phyloP scores from a whole-genome alignment of 208 protist genomes.

The Lotmaria passim region DNA sequence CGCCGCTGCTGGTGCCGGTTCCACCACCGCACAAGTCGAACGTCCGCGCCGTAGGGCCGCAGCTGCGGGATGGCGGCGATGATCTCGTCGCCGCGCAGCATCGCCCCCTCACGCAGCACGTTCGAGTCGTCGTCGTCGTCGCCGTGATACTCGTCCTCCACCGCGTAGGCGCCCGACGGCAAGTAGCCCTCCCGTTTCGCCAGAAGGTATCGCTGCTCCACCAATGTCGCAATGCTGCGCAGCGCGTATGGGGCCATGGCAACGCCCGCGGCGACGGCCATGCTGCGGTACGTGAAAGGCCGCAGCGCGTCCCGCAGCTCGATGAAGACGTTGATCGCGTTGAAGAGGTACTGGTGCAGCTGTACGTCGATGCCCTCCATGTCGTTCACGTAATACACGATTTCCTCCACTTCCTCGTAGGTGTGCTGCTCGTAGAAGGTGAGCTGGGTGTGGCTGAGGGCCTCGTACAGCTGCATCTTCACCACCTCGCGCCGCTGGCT shows the following conservation, averaged over 20 bases:
- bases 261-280: slow-evolving; percentile 18
- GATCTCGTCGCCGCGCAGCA: slow-evolving; percentile 78
- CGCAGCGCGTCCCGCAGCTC: slow-evolving; percentile 31
- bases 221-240: slow-evolving; percentile 19
- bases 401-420: slow-evolving; percentile 65
- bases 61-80: slow-evolving; percentile 65
- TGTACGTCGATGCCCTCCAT: slow-evolving; percentile 82
- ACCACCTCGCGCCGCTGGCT: slow-evolving; percentile 49
- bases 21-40: slow-evolving; percentile 66
- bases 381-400: slow-evolving; percentile 78
- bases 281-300: slow-evolving; percentile 31
- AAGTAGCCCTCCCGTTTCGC: slow-evolving; percentile 34
- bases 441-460: slow-evolving; percentile 58
- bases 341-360: slow-evolving; percentile 58
- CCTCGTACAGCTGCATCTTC: slow-evolving; percentile 62
- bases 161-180: slow-evolving; percentile 29
- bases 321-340: slow-evolving; percentile 34
- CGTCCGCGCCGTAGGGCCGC: slow-evolving; percentile 69
- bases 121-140: slow-evolving; percentile 31
- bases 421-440: slow-evolving; percentile 67
- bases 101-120: slow-evolving; percentile 49
- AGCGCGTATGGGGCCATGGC: slow-evolving; percentile 30
- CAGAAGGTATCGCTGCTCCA: slow-evolving; percentile 29
- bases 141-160: slow-evolving; percentile 34
- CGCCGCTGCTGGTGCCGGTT: slow-evolving; percentile 45